These are phyloP conservation scores for Exophiala viscosa DNA, from an alignment of 2,329 filamentous ascomycete genomes.

Conservation along the genomic window DNA sequence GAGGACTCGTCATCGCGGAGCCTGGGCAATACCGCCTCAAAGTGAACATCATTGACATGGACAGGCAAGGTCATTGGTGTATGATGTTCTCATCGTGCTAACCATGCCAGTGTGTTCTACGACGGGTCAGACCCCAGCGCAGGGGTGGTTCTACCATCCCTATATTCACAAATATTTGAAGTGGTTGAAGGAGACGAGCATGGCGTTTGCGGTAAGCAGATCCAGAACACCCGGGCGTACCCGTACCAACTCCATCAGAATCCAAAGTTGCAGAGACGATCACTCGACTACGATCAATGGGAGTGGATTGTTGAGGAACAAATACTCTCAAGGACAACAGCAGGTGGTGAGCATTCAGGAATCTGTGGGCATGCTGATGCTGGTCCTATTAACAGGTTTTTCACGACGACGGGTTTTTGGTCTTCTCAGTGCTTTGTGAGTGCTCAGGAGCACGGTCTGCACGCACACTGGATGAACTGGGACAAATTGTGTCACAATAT, in stretches of 20 bases:
- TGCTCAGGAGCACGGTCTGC: too few relatives aligned
- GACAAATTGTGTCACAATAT: too few relatives aligned
- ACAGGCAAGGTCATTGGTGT: slow-evolving; percentile 15
- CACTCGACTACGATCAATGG: slow-evolving; percentile 14
- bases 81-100: not conserved
- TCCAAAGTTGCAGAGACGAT: slow-evolving; percentile 8
- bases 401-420: too few relatives aligned
- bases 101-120: slow-evolving; percentile 1
- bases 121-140: not conserved
- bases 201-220: slow-evolving; percentile 10
- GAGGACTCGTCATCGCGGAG: slow-evolving; percentile 21
- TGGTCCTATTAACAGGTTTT: too few relatives aligned
- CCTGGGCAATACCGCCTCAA: slow-evolving; percentile 25
- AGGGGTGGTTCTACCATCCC: slow-evolving; percentile 12
- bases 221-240: too few relatives aligned
- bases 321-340: too few relatives aligned
- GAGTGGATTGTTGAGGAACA: slow-evolving; percentile 10
- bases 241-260: slow-evolving; percentile 5
- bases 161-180: slow-evolving; percentile 22
- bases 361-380: too few relatives aligned
- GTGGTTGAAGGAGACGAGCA: slow-evolving; percentile 21
- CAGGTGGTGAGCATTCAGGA: too few relatives aligned
- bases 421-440: too few relatives aligned
- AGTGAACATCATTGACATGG: slow-evolving; percentile 27
- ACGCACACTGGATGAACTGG: too few relatives aligned